Evolutionary conservation across 768 basidiomycete genomes (phyloP).

Genomic region (Hericium coralloides): DNA sequence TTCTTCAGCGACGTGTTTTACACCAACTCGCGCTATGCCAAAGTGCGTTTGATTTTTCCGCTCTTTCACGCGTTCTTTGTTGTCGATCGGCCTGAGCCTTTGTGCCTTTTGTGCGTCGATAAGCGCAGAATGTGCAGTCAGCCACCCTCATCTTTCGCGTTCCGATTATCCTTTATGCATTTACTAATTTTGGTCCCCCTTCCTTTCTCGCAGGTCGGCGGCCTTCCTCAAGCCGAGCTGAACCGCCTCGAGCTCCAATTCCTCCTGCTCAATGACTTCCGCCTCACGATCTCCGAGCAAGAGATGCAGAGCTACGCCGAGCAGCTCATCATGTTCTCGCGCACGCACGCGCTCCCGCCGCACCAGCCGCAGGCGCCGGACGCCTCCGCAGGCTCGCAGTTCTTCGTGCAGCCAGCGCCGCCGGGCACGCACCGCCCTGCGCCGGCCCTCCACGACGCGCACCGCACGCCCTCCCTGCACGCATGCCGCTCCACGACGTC

Average conservation of each 20-base stretch:
- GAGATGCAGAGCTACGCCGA: constrained; percentile 97
- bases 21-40: constrained; percentile 97
- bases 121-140: neutral
- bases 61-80: neutral
- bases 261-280: constrained; percentile 91
- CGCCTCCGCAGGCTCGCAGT: constrained; percentile 28
- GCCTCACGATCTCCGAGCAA: constrained; percentile 73
- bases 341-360: constrained; percentile 18
- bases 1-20: constrained; percentile 99
- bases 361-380: constrained; percentile 17
- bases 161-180: neutral
- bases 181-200: neutral
- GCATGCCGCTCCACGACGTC: constrained; percentile 12
- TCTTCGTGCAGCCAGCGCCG: constrained; percentile 17
- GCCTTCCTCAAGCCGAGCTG: constrained; percentile 83
- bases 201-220: constrained; percentile 64
- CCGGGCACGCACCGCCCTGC: neutral
- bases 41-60: constrained; percentile 43
- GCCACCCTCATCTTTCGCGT: neutral
- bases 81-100: neutral
- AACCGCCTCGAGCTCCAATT: constrained; percentile 98
- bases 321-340: constrained; percentile 70
- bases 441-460: constrained; percentile 6
- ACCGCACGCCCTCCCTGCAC: constrained; percentile 12
- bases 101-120: neutral